A percentile compares a stretch with the other conserved stretches of the same genome.
phyloP scores from a whole-genome alignment of 192 early-diverging fungal species.

The Gaertneriomyces sp. region DNA sequence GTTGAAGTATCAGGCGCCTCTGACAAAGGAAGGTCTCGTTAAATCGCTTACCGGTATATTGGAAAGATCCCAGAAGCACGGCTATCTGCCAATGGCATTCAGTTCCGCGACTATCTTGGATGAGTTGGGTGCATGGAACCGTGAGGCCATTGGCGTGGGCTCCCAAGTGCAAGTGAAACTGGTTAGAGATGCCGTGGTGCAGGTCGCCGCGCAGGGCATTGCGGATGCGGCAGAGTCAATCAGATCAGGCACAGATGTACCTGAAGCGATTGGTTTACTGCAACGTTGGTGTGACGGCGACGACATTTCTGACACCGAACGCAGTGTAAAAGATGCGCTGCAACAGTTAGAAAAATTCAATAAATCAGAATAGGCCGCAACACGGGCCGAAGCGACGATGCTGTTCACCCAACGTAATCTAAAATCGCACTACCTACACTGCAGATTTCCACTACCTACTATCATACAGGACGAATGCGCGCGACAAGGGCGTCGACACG shows the following conservation, averaged over 20 bases:
- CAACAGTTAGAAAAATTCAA: background rate
- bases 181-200: slow-evolving; percentile 10
- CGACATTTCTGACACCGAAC: background rate
- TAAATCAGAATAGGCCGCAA: no score
- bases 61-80: slow-evolving; percentile 2
- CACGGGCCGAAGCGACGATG: no score
- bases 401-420: no score
- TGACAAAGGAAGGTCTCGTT: slow-evolving; percentile 3
- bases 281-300: slow-evolving; percentile 9
- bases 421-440: no score
- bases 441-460: no score
- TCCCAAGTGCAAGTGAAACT: background rate
- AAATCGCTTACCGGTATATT: slow-evolving; percentile 13
- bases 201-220: slow-evolving; percentile 20
- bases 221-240: slow-evolving; percentile 15
- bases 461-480: no score
- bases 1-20: background rate
- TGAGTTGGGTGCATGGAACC: slow-evolving; percentile 11
- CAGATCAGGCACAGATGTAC: slow-evolving; percentile 14
- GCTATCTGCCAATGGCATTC: slow-evolving; percentile 21
- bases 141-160: background rate
- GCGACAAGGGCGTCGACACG: no score
- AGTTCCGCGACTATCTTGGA: background rate
- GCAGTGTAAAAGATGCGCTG: slow-evolving; percentile 2
- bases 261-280: slow-evolving; percentile 9